phyloP scores from a whole-genome alignment of 768 basidiomycete genomes.

The Macrocybe gigantea region DNA sequence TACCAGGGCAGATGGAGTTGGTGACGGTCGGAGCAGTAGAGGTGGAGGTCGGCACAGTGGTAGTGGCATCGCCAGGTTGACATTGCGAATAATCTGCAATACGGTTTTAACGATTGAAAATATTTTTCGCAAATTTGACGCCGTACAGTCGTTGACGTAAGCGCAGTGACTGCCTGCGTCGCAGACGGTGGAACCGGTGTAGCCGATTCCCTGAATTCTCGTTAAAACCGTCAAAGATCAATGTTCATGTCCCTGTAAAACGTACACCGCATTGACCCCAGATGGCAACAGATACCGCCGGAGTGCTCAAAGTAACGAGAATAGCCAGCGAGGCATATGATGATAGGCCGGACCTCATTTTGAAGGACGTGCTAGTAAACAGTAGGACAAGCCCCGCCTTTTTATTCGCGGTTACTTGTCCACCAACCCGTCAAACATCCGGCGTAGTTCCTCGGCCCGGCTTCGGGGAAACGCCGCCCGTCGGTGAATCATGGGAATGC shows the following conservation, averaged over 20 bases:
- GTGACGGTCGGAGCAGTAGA: slow-evolving; percentile 17
- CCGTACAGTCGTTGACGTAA: slow-evolving; percentile 35
- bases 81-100: slow-evolving; percentile 44
- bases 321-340: slow-evolving; percentile 27
- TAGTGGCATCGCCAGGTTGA: slow-evolving; percentile 23
- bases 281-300: slow-evolving; percentile 29
- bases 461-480: no score
- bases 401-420: background rate
- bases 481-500: no score
- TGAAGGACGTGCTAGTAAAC: background rate
- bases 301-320: slow-evolving; percentile 20
- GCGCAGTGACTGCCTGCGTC: slow-evolving; percentile 38
- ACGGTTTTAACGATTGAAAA: background rate
- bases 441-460: background rate
- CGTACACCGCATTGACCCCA: slow-evolving; percentile 51
- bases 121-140: background rate
- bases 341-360: slow-evolving; percentile 24
- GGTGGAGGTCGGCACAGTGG: slow-evolving; percentile 25
- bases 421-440: slow-evolving; percentile 26
- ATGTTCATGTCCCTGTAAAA: slow-evolving; percentile 1
- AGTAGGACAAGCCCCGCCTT: no score
- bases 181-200: slow-evolving; percentile 39
- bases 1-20: slow-evolving; percentile 30
- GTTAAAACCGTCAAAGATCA: background rate
- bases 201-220: slow-evolving; percentile 28